phyloP scores from a whole-genome alignment of 2,329 filamentous ascomycete genomes.

The Fusarium sp. region DNA sequence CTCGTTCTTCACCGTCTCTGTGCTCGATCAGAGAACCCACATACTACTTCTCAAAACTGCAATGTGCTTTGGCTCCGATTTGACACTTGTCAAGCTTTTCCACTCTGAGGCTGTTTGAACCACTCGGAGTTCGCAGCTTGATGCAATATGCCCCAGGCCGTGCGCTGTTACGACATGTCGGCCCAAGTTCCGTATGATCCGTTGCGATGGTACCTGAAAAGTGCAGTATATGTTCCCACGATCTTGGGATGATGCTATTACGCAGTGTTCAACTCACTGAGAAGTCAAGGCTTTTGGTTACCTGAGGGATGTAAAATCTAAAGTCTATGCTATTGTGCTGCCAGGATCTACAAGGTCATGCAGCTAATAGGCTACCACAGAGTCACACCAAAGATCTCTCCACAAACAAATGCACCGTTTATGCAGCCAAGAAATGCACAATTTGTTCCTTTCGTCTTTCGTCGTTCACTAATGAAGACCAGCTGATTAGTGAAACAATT shows the following conservation, averaged over 20 bases:
- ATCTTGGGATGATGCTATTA: background rate
- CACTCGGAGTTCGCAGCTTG: background rate
- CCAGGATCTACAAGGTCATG: background rate
- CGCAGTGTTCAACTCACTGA: background rate
- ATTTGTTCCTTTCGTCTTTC: background rate
- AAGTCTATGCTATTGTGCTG: background rate
- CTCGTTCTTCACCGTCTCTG: constrained; percentile 16
- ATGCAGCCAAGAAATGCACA: constrained; percentile 16
- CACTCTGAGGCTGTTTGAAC: background rate
- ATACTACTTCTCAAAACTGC: constrained; percentile 1
- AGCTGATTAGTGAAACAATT: background rate
- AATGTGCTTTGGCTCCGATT: constrained; percentile 4
- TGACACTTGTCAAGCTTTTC: background rate
- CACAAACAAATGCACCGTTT: background rate
- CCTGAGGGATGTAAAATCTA: background rate
- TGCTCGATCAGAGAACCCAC: constrained; percentile 5
- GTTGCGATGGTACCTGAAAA: constrained; percentile 9
- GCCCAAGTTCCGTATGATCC: constrained; percentile 15
- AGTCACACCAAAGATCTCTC: constrained; percentile 1
- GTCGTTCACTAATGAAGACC: background rate
- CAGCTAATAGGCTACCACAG: background rate
- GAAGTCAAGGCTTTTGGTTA: background rate
- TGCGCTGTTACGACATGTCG: constrained; percentile 2
- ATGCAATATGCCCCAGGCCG: background rate
- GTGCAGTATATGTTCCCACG: constrained; percentile 1